Percentiles rank a stretch among this genome's conserved stretches.
Conservation (phyloP, 805 yeast species). For the Zygotorulaspora chibaensis region DNA sequence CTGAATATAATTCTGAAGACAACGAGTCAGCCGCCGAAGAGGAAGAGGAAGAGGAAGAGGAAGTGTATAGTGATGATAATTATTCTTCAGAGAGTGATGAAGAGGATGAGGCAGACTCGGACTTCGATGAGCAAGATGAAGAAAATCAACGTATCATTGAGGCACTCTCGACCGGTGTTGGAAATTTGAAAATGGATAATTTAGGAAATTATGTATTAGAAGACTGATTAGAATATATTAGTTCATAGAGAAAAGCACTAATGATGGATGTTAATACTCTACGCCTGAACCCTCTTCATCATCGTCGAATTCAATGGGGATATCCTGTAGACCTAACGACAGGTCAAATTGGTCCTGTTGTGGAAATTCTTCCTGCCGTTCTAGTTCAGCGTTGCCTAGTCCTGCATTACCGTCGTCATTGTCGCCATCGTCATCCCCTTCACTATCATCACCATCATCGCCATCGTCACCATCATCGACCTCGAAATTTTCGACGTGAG, state of each 20-base stretch:
- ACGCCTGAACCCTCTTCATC: conserved; percentile 38
- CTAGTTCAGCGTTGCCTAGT: conserved; percentile 32
- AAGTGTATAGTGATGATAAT: conserved; percentile 17
- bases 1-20: conserved; percentile 32
- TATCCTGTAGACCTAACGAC: conserved; percentile 19
- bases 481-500: conserved; percentile 1
- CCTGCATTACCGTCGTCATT: conserved; percentile 23
- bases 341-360: background rate
- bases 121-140: conserved; percentile 34
- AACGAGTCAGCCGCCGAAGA: conserved; percentile 42
- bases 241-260: background rate
- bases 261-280: conserved; percentile 20
- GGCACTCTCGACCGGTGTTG: conserved; percentile 61
- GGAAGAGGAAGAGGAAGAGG: conserved; percentile 47
- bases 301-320: conserved; percentile 32
- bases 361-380: conserved; percentile 18
- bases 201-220: conserved; percentile 77
- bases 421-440: conserved; percentile 29
- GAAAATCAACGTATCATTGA: conserved; percentile 62
- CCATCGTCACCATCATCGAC: conserved; percentile 33
- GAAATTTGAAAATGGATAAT: conserved; percentile 72
- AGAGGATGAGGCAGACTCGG: conserved; percentile 33
- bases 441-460: conserved; percentile 22
- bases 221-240: conserved; percentile 15
- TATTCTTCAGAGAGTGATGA: conserved; percentile 31